phyloP scores from a whole-genome alignment of 768 basidiomycete genomes.

The Sistotremastrum suecicum region DNA sequence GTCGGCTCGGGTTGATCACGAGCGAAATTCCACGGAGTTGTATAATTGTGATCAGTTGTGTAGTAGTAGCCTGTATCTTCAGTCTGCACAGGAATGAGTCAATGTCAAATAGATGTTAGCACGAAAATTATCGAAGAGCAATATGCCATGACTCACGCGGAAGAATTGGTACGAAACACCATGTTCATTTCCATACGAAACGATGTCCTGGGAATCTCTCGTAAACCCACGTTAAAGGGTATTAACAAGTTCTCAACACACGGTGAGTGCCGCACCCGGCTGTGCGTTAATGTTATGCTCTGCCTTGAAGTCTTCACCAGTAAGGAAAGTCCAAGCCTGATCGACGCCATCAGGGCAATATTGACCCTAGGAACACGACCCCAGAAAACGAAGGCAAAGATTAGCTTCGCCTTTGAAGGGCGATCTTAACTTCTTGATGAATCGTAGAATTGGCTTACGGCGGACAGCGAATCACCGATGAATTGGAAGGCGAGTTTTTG shows the following conservation, averaged over 20 bases:
- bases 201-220: slow-evolving; percentile 25
- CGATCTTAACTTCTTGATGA: not conserved
- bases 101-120: not conserved
- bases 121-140: not conserved
- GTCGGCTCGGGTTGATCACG: slow-evolving; percentile 32
- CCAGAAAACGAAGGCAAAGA: too few relatives aligned
- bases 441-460: slow-evolving; percentile 19
- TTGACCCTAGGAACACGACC: slow-evolving; percentile 29
- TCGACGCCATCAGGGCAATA: slow-evolving; percentile 37
- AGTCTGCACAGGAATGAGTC: slow-evolving; percentile 20
- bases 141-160: slow-evolving; percentile 16
- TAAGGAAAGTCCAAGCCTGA: slow-evolving; percentile 43
- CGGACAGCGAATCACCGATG: slow-evolving; percentile 44
- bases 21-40: slow-evolving; percentile 42
- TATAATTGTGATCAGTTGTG: slow-evolving; percentile 43
- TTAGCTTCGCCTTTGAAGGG: too few relatives aligned
- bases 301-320: slow-evolving; percentile 35
- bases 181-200: slow-evolving; percentile 39
- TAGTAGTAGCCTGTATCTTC: slow-evolving; percentile 43
- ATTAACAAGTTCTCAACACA: slow-evolving; percentile 9
- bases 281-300: slow-evolving; percentile 39
- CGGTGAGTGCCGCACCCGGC: slow-evolving; percentile 37
- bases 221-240: too few relatives aligned
- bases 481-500: slow-evolving; percentile 36
- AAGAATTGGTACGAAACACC: slow-evolving; percentile 39